phyloP scores from a whole-genome alignment of 495 filamentous ascomycete genomes.

The Lasiosphaeria ovina region DNA sequence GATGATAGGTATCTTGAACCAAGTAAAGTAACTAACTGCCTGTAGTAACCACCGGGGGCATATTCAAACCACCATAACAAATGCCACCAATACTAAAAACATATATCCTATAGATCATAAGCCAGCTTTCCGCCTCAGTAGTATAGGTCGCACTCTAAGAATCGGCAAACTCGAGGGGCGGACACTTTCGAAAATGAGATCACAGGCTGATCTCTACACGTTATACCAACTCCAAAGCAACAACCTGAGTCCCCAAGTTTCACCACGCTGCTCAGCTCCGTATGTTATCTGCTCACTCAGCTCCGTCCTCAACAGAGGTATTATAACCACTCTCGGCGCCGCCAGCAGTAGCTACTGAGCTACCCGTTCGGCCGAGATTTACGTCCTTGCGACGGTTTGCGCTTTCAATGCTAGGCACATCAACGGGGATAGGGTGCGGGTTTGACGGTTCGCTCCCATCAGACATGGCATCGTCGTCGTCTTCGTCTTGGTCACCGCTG shows the following conservation, averaged over 20 bases:
- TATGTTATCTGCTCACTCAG: not conserved
- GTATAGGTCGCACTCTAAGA: too few relatives aligned
- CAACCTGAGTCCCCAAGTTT: not conserved
- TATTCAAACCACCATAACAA: too few relatives aligned
- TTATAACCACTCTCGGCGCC: conserved; percentile 42
- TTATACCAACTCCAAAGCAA: too few relatives aligned
- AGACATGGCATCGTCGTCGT: conserved; percentile 2
- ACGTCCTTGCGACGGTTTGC: conserved; percentile 13
- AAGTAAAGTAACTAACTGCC: too few relatives aligned
- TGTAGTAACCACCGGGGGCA: too few relatives aligned
- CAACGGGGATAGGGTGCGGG: not conserved
- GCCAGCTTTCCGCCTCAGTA: too few relatives aligned
- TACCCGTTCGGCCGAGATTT: conserved; percentile 31
- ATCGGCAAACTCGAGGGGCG: too few relatives aligned
- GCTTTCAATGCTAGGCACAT: not conserved
- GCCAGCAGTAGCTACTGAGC: conserved; percentile 45
- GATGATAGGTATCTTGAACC: too few relatives aligned
- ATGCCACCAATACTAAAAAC: too few relatives aligned
- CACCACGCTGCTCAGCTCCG: not conserved
- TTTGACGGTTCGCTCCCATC: not conserved
- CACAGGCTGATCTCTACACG: too few relatives aligned
- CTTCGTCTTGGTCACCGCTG: conserved; percentile 17
- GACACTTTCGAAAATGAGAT: not conserved
- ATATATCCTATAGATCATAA: too few relatives aligned
- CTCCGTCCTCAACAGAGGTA: conserved; percentile 37